Conservation (phyloP, 495 filamentous ascomycete genomes). For the Aspergillus carlsbadensis region DNA sequence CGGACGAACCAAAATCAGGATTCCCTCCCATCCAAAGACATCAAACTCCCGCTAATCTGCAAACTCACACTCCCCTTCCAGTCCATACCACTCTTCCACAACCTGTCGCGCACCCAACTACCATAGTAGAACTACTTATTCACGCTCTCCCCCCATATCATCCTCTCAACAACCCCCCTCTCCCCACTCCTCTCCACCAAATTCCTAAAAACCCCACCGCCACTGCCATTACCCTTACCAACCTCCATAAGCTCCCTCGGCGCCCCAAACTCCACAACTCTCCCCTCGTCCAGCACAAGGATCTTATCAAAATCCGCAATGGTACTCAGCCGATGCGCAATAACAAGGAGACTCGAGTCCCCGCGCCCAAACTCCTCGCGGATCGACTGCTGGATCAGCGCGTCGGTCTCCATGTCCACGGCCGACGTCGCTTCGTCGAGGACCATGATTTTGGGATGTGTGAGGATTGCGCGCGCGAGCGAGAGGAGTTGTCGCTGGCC, state of each 20-base stretch:
- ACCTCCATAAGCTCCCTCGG: conserved; percentile 66
- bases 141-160: conserved; percentile 33
- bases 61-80: too few species aligned
- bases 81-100: too few species aligned
- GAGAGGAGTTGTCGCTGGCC: conserved; percentile 88
- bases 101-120: too few species aligned
- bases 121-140: too few species aligned
- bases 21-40: too few species aligned
- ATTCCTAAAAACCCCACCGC: conserved; percentile 67
- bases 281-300: conserved; percentile 75
- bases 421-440: conserved; percentile 89
- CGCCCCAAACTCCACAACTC: conserved; percentile 69
- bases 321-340: conserved; percentile 83
- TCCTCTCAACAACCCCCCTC: conserved; percentile 55
- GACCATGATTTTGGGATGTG: conserved; percentile 78
- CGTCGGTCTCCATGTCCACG: conserved; percentile 84
- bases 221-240: conserved; percentile 43
- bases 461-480: conserved; percentile 81
- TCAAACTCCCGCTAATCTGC: too few species aligned
- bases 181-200: conserved; percentile 79
- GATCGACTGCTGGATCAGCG: conserved; percentile 78
- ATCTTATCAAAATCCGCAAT: conserved; percentile 86
- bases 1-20: too few species aligned
- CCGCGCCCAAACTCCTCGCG: conserved; percentile 70
- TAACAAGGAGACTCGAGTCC: conserved; percentile 75